Evolutionary conservation across 2,329 filamentous ascomycete genomes (phyloP), one percentile per base, ranked within the genome.

Genomic region (Endoconidiophora laricicola): DNA sequence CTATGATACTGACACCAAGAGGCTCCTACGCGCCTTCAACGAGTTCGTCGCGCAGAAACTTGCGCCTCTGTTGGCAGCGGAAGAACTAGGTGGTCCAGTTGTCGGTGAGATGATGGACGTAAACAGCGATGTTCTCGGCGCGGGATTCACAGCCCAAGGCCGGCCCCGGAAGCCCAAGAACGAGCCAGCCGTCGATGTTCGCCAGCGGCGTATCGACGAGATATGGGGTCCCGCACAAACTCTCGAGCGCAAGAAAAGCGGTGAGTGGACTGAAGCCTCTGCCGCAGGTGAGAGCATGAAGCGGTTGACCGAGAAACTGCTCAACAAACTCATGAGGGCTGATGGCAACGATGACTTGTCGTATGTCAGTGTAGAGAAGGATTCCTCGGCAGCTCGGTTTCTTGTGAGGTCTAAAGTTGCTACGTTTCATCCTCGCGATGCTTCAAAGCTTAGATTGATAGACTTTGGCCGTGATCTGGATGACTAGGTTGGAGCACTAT

Each of bases 11-110:
- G 74, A 81, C 55, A 81, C 79, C 1, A 66, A 69, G 1, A 69
- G 66, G 40, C 66, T 91, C 14, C 73, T 83, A 50, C 73, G 71
- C 52, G 70, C 75, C 0, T 70, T 93, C 50, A 75, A 81, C 55
- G 67, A 66, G 14, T 93, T 93, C 59, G 79, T 90, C 52, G 76
- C 84, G 54, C 67, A 76, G 41, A 73, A 77, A 39, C 70, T 94
- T 1, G 82, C 83, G 1, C 65, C 74, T 2, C 83, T 90, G 77
- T 69, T 94, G 41, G 86, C 85, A 5, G 83, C 84, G 1, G 86
- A 93, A 65, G 83, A 87, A 59, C 70, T 88, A 1, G 86, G 86
- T 6, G 86, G 86, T 0, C 86, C 86, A 0, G 81, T 87, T 9
- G 84, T 88, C 1, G 84, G 86, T 3, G 81, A 86, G 56, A 69